These are phyloP conservation scores for Arxiozyma heterogenica DNA, from an alignment of 1,139 yeast species.

Conservation along the genomic window DNA sequence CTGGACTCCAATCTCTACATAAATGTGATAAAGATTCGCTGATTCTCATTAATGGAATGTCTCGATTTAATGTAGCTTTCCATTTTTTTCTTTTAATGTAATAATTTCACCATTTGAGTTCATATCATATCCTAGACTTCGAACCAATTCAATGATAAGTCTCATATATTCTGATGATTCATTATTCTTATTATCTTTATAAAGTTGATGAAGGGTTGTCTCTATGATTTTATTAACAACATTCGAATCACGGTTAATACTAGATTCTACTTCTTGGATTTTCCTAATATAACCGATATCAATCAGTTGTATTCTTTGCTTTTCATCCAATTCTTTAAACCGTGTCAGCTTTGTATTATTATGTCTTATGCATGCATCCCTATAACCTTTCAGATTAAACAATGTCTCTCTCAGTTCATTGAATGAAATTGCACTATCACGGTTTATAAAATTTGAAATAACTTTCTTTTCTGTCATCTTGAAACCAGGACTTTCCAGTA, in stretches of 20 bases:
- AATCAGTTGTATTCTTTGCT: conserved; percentile 23
- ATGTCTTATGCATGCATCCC: conserved; percentile 13
- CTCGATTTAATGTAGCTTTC: too few relatives aligned
- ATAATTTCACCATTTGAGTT: not conserved
- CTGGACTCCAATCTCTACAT: conserved; percentile 60
- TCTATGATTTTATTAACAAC: conserved; percentile 40
- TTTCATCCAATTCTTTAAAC: conserved; percentile 11
- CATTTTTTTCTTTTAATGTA: not conserved
- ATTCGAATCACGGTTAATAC: conserved; percentile 39
- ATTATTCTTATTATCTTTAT: conserved; percentile 18
- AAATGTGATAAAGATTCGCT: conserved; percentile 67
- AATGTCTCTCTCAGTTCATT: conserved; percentile 14
- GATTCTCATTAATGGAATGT: conserved; percentile 34
- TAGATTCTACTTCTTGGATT: conserved; percentile 20
- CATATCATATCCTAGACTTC: not conserved
- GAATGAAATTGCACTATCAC: conserved; percentile 6
- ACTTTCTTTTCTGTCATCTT: conserved; percentile 4
- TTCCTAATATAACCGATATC: conserved; percentile 50
- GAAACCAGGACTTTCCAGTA: conserved; percentile 7
- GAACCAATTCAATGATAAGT: not conserved
- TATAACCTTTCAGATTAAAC: conserved; percentile 16
- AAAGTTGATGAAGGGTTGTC: conserved; percentile 35
- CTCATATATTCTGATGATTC: not conserved
- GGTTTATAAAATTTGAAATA: not conserved
- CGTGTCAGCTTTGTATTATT: conserved; percentile 18